A percentile compares a stretch with the other conserved stretches of the same genome.
Evolutionary conservation across 2,329 filamentous ascomycete genomes (phyloP).

Genomic region (Colletotrichum somersetense): DNA sequence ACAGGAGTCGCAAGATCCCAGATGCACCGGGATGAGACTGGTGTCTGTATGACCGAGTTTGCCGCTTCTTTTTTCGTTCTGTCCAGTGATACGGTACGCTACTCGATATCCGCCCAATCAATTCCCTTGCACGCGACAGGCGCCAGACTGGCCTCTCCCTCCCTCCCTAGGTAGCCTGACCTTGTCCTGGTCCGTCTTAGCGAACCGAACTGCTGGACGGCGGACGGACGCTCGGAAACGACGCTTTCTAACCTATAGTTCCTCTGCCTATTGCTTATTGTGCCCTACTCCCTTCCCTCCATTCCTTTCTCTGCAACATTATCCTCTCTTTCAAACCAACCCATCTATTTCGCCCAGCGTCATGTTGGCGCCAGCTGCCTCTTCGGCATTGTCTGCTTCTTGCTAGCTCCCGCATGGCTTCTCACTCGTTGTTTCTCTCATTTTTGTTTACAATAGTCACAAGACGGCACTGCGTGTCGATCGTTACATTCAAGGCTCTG

Average conservation of each 20-base stretch:
- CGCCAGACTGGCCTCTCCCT: slow-evolving; percentile 8
- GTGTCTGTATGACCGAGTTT: slow-evolving; percentile 30
- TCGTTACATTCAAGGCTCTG: slow-evolving; percentile 18
- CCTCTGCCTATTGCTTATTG: background rate
- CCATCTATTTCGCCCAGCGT: slow-evolving; percentile 9
- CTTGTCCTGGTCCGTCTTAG: background rate
- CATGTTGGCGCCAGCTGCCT: slow-evolving; percentile 36
- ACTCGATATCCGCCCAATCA: background rate
- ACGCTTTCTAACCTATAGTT: slow-evolving; percentile 9
- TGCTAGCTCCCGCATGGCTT: slow-evolving; percentile 5
- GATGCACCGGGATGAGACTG: slow-evolving; percentile 26
- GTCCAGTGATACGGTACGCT: slow-evolving; percentile 17
- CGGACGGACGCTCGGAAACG: slow-evolving; percentile 20
- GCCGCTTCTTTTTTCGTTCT: slow-evolving; percentile 24
- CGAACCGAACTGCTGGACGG: slow-evolving; percentile 10
- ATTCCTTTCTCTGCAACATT: background rate
- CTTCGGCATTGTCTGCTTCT: slow-evolving; percentile 5
- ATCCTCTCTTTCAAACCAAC: slow-evolving; percentile 2
- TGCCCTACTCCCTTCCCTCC: slow-evolving; percentile 3
- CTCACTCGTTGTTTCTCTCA: background rate
- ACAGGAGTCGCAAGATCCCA: slow-evolving; percentile 23
- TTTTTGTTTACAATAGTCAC: background rate
- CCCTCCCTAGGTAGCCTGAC: background rate
- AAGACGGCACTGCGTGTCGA: background rate
- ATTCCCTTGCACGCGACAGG: slow-evolving; percentile 5